A percentile compares a stretch with the other conserved stretches of the same genome.
Conservation (phyloP, 164 flowering plant genomes). For the Annona squamosa region DNA sequence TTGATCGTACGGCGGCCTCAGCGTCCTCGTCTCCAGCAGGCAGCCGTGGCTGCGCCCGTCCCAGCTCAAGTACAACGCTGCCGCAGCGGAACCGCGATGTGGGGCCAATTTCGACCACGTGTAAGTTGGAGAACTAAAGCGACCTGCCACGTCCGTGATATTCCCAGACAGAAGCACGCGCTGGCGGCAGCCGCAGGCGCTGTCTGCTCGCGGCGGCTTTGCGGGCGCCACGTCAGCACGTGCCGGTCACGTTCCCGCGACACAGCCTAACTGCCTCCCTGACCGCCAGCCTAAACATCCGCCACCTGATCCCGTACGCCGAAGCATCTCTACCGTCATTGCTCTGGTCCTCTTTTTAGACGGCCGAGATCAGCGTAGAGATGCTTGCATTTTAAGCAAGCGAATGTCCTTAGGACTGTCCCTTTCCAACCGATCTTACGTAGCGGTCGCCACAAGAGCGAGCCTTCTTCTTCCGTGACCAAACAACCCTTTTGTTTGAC, state of each 20-base stretch:
- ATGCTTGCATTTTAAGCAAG: neutral
- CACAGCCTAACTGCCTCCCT: neutral
- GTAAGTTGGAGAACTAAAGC: neutral
- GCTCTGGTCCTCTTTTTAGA: neutral
- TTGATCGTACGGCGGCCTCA: too few species aligned
- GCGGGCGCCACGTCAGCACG: neutral
- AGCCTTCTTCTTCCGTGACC: neutral
- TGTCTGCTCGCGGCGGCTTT: slow-evolving; percentile 2
- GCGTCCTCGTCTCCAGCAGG: too few species aligned
- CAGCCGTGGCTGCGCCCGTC: neutral
- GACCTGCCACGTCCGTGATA: neutral
- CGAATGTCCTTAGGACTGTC: neutral
- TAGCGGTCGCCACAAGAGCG: slow-evolving; percentile 2
- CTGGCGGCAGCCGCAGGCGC: slow-evolving; percentile 2
- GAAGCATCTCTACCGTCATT: neutral
- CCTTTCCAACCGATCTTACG: neutral
- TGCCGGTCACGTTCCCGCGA: neutral
- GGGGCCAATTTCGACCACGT: neutral
- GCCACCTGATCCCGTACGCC: neutral
- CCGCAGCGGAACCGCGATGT: neutral
- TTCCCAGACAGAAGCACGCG: slow-evolving; percentile 2
- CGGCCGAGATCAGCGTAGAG: neutral
- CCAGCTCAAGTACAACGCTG: neutral
- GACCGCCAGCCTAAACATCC: neutral
- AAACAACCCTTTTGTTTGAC: too few species aligned